Evolutionary conservation across 192 early-diverging fungal species (phyloP).

Genomic region (Coemansia asiatica): DNA sequence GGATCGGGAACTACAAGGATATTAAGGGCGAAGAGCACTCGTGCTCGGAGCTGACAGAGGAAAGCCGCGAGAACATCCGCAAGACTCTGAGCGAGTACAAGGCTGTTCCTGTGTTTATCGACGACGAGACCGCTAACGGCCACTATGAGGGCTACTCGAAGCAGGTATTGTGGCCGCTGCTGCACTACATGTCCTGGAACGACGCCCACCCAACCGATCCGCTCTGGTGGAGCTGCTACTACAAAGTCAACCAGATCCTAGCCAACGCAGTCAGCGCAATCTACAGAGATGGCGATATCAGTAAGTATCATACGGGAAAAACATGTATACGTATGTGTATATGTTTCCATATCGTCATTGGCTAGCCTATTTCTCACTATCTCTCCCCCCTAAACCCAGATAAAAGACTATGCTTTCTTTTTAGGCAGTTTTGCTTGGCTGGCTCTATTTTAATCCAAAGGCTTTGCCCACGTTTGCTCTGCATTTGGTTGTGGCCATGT

Average conservation of each 20-base stretch:
- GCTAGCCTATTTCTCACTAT: not conserved
- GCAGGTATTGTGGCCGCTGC: conserved; percentile 91
- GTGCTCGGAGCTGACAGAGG: conserved; percentile 53
- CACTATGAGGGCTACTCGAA: conserved; percentile 99
- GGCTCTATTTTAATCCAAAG: not conserved
- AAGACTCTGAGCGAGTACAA: conserved; percentile 57
- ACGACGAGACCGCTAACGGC: conserved; percentile 64
- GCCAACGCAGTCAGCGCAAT: conserved; percentile 68
- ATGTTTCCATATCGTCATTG: not conserved
- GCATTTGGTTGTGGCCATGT: too few relatives aligned
- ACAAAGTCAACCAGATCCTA: conserved; percentile 76
- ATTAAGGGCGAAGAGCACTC: conserved; percentile 60
- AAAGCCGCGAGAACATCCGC: conserved; percentile 58
- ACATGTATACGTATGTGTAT: conserved; percentile 6
- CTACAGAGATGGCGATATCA: conserved; percentile 75
- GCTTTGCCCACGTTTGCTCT: not conserved
- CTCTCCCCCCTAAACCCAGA: not conserved
- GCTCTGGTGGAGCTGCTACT: conserved; percentile 77
- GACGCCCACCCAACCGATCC: conserved; percentile 64
- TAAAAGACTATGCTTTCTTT: not conserved
- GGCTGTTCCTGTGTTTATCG: conserved; percentile 77
- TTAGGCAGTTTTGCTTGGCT: too few relatives aligned
- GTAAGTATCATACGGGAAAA: conserved; percentile 16
- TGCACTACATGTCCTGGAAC: conserved; percentile 93
- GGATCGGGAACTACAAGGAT: conserved; percentile 65